Base-by-base conservation (phyloP, 208 protist species). In the Polymyxa betae region DNA sequence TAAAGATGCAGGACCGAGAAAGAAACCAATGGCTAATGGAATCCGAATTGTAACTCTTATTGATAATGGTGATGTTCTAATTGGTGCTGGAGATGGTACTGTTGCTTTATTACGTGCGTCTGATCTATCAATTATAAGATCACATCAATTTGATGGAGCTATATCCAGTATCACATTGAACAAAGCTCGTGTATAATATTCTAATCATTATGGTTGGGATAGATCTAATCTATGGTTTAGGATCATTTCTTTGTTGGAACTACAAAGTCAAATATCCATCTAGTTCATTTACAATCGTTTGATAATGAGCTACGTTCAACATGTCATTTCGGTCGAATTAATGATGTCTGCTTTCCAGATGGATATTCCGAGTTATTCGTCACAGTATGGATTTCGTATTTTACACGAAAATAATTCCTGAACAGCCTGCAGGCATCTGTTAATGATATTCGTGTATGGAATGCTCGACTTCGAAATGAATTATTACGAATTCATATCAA, bases 401-500 rank as follows among this genome's bases (percentile, higher is more conserved):
- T n/a, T n/a, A n/a, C n/a, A n/a, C n/a, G n/a, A n/a, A n/a, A n/a
- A n/a, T n/a, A n/a, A n/a, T n/a, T n/a, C n/a, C n/a, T n/a, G n/a
- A n/a, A n/a, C n/a, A n/a, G n/a, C n/a, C n/a, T n/a, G n/a, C n/a
- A n/a, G n/a, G 54, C 54, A 29, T 66, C 54, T 29, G 54, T 66
- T 16, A 66, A 66, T 29, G 54, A 66, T 29, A 66, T 98, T 91
- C 96, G 97, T 88, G 94, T 98, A 10, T 98, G 97, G 97, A 98
- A 98, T 90, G 94, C 96, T 0, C 91, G 93, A 45, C 95, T 93
- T 40, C 95, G 94, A 90, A 95, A 93, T 38, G 96, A 98, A 94
- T 94, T 98, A n/a, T 94, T 98, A 29, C 96, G 97, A 88, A 97
- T 98, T 93, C 94, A 97, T 89, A 96, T 98, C 88, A 68, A 94